A percentile compares a stretch with the other conserved stretches of the same genome.
phyloP scores from a whole-genome alignment of 257 asterid species.

The Hygrophila difformis region DNA sequence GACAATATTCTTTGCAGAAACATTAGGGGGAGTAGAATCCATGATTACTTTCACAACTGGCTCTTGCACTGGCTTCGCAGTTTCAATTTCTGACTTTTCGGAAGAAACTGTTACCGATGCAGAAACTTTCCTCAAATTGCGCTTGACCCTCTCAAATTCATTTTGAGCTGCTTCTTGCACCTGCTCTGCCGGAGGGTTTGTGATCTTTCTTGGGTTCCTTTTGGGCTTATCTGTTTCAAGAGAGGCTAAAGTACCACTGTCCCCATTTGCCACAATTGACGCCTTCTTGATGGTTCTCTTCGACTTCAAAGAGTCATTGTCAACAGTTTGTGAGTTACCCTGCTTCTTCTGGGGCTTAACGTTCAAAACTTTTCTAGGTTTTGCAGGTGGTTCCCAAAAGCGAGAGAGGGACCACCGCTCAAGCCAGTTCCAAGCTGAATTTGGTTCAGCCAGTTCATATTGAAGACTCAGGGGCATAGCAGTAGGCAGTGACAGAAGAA shows the following conservation, averaged over 20 bases:
- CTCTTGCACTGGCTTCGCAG: constrained; percentile 39
- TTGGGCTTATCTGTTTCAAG: constrained; percentile 53
- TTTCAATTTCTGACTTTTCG: constrained; percentile 47
- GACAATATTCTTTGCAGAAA: constrained; percentile 21
- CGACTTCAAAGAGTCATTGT: constrained; percentile 48
- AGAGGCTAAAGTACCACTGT: constrained; percentile 33
- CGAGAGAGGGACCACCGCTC: constrained; percentile 78
- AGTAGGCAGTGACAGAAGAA: constrained; percentile 57
- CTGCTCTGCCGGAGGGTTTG: constrained; percentile 40
- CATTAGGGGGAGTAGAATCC: constrained; percentile 22
- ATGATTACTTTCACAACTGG: constrained; percentile 15
- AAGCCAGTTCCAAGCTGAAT: constrained; percentile 83
- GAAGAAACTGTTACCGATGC: constrained; percentile 38
- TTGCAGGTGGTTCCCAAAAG: constrained; percentile 64
- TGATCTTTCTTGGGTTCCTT: constrained; percentile 41
- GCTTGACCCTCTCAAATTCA: constrained; percentile 67
- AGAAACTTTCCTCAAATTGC: constrained; percentile 59
- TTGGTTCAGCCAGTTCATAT: constrained; percentile 61
- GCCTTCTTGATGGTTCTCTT: constrained; percentile 64
- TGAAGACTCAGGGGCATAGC: constrained; percentile 85
- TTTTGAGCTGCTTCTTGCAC: constrained; percentile 56
- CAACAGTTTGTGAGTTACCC: constrained; percentile 23
- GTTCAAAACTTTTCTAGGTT: constrained; percentile 28
- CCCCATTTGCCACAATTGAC: constrained; percentile 38
- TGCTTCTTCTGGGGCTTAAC: constrained; percentile 54